Evolutionary conservation across 768 basidiomycete genomes (phyloP), one percentile per base, ranked within the genome.

Genomic region (Boletus patriciae): DNA sequence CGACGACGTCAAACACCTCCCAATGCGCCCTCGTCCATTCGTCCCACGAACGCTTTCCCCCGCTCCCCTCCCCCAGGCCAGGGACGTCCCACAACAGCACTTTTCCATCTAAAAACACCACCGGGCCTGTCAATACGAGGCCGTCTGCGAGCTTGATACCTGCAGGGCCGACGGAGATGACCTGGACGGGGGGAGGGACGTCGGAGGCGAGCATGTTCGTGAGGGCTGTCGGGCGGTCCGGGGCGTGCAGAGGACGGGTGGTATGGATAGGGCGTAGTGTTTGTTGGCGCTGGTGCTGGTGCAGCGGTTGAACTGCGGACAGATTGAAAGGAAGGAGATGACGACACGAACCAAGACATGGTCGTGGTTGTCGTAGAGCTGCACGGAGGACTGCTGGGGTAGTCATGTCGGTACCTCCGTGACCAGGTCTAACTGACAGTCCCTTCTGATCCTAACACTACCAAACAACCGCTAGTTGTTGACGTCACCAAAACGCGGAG

Each of bases 1-100:
- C 79, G 12, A 92, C 85, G 13, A 84, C 79, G 54, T 96, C 88
- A 60, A 98, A 92, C 25, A 96, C 70, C 61, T 85, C 81, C 62
- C 96, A 91, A 58, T 85, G 84, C 41, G 87, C 90, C 51, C 77
- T 76, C 8, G 66, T 76, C 94, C 94, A 98, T 3, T 78, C 87
- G 13, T 75, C 70, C 86, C 89, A 90, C 2, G 78, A 66, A 6
- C 70, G 78, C 38, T 21, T 15, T 7, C 33, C 41, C 15, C 44
- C 55, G 18, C 1, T 15, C 11, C 40, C 31, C 36, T 25, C 29
- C 7, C 16, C 19, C 9, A 33, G 2, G 7, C 31, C 9, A 1
- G 89, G 87, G 3, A 90, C 88, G 67, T 98, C 87, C 96, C 96
- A 99, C 38, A 98, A 70, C 51, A 95, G 88, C 0, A 93, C 88